Base-by-base conservation (phyloP, 805 yeast genomes). In the Saturnispora mendoncae region DNA sequence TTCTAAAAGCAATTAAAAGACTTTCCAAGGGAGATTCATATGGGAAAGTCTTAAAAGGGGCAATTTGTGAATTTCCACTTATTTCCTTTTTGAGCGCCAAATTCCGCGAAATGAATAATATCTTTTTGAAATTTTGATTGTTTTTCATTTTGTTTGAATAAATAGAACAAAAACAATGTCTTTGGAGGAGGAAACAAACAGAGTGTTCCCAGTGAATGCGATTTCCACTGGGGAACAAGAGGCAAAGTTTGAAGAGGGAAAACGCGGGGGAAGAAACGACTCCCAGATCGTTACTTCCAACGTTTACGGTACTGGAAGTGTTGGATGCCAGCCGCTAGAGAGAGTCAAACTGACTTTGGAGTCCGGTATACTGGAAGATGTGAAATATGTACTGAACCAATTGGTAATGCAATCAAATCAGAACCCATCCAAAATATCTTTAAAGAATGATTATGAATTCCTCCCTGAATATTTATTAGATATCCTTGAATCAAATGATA, bases 291-390 rank as follows among this genome's bases (percentile, higher is more conserved):
- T 49, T 17, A 58, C 60, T 41, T 46, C 50, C 28, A 58, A 54
- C 20, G 52, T 62, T 14, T 58, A 62, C 2, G 67, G 67, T 2
- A 52, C 56, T 3, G 60, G 61, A 39, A 54, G 50, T 42, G 68
- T 69, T 46, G 94, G 94, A 13, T 71, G 76, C 4, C 76, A 78
- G 36, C 76, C 76, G 41, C 60, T 80, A 47, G 70, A 72, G 10
- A 69, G 95, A 46, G 75, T 86, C 52, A 69, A 71, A 48, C 71
- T 86, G 77, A 77, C 92, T 4, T 69, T 86, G 45, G 67, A 70
- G 45, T 72, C 81, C 15, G 81, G 78, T 1, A 61, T 85, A 19
- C 73, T 68, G 14, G 69, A 71, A 25, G 95, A 86, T 55, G 69
- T 80, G 19, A 76, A 74, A 51, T 83, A 87, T 78, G 80, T 90